phyloP scores from a whole-genome alignment of 2,329 filamentous ascomycete species.

The Xylaria sp. region DNA sequence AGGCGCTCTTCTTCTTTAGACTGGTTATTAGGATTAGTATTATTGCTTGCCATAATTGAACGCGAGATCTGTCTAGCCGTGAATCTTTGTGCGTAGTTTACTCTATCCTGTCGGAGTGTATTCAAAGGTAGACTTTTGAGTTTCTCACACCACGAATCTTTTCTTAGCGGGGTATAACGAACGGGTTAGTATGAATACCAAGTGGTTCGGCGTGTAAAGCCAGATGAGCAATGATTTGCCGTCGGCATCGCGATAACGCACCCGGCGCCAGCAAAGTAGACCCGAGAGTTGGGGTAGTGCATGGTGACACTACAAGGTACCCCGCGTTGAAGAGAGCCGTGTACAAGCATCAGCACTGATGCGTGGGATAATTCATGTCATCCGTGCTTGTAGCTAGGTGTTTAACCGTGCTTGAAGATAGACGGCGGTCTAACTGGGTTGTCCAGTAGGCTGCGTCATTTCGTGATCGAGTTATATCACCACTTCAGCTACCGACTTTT shows the following conservation, averaged over 20 bases:
- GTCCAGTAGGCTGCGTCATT: not conserved
- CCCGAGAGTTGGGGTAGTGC: constrained; percentile 11
- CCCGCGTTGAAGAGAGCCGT: constrained; percentile 21
- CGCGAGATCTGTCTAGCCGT: not conserved
- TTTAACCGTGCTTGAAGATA: not conserved
- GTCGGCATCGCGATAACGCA: not conserved
- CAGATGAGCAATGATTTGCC: constrained; percentile 22
- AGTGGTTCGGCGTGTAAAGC: constrained; percentile 10
- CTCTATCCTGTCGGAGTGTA: not conserved
- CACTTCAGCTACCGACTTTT: not conserved
- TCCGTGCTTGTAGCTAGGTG: not conserved
- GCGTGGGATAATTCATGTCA: not conserved
- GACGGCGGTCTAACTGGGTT: not conserved
- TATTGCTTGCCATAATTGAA: constrained; percentile 13
- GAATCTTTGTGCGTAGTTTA: not conserved
- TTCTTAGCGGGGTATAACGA: constrained; percentile 16
- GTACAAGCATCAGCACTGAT: constrained; percentile 4
- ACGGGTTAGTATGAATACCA: not conserved
- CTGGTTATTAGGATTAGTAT: not conserved
- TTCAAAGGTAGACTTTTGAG: not conserved
- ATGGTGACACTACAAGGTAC: constrained; percentile 17
- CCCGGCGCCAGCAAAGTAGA: constrained; percentile 7
- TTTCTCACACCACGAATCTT: not conserved
- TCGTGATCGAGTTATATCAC: no score
- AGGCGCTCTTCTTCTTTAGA: not conserved